phyloP scores from a whole-genome alignment of 805 yeast species.

The Kuraishia hungarica region DNA sequence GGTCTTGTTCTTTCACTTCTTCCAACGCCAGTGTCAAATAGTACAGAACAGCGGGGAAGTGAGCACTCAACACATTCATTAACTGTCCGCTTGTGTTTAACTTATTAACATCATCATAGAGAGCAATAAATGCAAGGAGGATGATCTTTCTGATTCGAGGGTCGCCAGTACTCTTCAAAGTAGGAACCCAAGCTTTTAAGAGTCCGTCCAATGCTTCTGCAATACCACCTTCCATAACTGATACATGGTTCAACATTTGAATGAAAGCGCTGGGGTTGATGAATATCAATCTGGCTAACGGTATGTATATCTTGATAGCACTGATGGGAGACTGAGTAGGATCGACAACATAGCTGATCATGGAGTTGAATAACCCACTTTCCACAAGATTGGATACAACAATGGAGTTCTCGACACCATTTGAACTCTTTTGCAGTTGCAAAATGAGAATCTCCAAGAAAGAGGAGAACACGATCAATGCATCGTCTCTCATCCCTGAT shows the following conservation, averaged over 20 bases:
- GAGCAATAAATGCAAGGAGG: conserved; percentile 18
- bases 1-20: conserved; percentile 55
- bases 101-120: conserved; percentile 6
- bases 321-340: conserved; percentile 34
- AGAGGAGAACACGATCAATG: conserved; percentile 47
- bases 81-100: conserved; percentile 4
- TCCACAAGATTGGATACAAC: conserved; percentile 21
- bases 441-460: conserved; percentile 42
- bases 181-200: conserved; percentile 9
- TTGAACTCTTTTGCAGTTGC: conserved; percentile 15
- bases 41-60: conserved; percentile 19
- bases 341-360: conserved; percentile 31
- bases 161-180: conserved; percentile 41
- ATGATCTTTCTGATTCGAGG: conserved; percentile 61
- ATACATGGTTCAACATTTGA: conserved; percentile 19
- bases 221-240: conserved; percentile 18
- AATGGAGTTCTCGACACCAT: conserved; percentile 11
- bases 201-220: conserved; percentile 5
- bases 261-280: conserved; percentile 26
- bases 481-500: conserved; percentile 61
- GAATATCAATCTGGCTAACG: conserved; percentile 30
- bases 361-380: conserved; percentile 36
- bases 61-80: conserved; percentile 12
- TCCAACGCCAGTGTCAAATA: conserved; percentile 43
- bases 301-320: conserved; percentile 28